Evolutionary conservation across 306 rosid species (phyloP), one percentile per base, ranked within the genome.

Genomic region (Senna tora): DNA sequence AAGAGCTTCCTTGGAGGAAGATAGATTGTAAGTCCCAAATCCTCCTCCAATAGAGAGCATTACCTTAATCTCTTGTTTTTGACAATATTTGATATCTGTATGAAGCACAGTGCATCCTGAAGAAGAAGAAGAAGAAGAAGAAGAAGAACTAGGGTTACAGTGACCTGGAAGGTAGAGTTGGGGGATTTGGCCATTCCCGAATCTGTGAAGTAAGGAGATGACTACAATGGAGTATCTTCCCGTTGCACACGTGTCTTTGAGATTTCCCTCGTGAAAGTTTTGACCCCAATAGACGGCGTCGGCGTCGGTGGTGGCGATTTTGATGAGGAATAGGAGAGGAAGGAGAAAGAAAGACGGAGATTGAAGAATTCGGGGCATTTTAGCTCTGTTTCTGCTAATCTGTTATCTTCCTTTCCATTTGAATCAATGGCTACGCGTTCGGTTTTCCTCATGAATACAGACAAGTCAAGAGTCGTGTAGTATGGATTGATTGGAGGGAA

Each of bases 281-380:
- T 60, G 80, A 53, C 75, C 80, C 80, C 80, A 76, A 50, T 59
- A 69, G 46, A 76, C 11, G 14, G 58, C 19, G 0, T 55, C 61
- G 3, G 69, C 50, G 20, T 56, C 51, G 16, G 79, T 11, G 0
- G 68, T 15, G 21, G 34, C 5, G 12, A 39, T 19, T 1, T 61
- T 7, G 5, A 30, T 33, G 22, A 43, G 17, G 11, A 65, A 4
- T 42, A 65, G 54, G 55, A 65, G 43, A 7, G 16, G 17, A 14
- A 43, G 33, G 34, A 63, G 49, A 41, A 41, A 13, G 2, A 4
- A 49, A 22, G 9, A 19, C 33, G 52, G 20, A 42, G 52, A 21
- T 6, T 5, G 69, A 53, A 53, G 59, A 53, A 22, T 10, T 21
- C 11, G 2, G 59, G 15, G 1, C 59, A 53, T 53, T 33, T 9